Percentiles rank a stretch among this genome's conserved stretches.
Conservation (phyloP, 2,329 filamentous ascomycete genomes). For the Phialocephala subalpina region DNA sequence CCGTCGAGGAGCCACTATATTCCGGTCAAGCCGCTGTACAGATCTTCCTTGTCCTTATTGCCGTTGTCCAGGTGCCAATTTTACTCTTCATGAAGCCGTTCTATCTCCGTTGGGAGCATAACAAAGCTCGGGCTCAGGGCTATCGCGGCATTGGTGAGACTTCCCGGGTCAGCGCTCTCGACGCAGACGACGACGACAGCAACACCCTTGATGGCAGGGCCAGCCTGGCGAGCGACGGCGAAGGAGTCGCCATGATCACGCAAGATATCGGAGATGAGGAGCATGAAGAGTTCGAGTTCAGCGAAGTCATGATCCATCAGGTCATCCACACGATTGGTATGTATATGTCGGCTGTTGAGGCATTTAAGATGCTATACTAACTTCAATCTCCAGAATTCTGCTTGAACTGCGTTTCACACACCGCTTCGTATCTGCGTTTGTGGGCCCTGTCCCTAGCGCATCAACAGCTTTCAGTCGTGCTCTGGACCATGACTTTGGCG, state of each 20-base stretch:
- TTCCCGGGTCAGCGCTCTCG: conserved; percentile 86
- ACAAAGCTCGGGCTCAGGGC: conserved; percentile 83
- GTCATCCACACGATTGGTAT: conserved; percentile 97
- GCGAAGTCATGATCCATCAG: conserved; percentile 98
- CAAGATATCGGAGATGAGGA: conserved; percentile 87
- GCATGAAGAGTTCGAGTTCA: conserved; percentile 97
- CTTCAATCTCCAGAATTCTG: conserved; percentile 78
- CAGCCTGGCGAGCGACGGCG: conserved; percentile 78
- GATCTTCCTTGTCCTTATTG: conserved; percentile 79
- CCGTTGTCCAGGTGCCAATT: conserved; percentile 86
- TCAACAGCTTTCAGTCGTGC: conserved; percentile 94
- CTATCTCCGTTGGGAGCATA: conserved; percentile 94
- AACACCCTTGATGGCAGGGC: conserved; percentile 68
- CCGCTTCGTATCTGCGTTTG: conserved; percentile 96
- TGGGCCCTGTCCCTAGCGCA: conserved; percentile 98
- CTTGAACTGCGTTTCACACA: conserved; percentile 98
- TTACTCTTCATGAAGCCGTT: conserved; percentile 95
- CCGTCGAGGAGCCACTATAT: conserved; percentile 77
- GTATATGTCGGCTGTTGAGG: conserved; percentile 44
- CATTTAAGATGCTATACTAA: conserved; percentile 41
- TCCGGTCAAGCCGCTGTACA: conserved; percentile 79
- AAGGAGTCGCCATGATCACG: conserved; percentile 87
- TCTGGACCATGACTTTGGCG: conserved; percentile 95
- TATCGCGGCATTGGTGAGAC: conserved; percentile 94
- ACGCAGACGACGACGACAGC: conserved; percentile 81